These are phyloP conservation scores for Globisporangium yorkense DNA, from an alignment of 352 stramenopile genomes.

Conservation along the genomic window DNA sequence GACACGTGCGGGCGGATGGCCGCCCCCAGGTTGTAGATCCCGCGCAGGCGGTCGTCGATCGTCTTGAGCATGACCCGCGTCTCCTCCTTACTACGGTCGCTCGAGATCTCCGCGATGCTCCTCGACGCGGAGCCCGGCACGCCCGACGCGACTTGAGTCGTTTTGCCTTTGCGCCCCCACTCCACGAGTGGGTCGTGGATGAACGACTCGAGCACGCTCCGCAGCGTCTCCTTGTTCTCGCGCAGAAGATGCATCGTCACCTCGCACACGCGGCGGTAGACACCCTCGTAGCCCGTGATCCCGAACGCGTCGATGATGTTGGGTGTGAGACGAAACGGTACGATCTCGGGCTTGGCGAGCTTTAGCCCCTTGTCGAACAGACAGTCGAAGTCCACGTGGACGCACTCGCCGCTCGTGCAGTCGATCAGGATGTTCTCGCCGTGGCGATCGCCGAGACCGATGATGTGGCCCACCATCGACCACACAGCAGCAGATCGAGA, in stretches of 20 bases:
- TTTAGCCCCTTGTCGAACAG: constrained; percentile 99
- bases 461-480: constrained; percentile 97
- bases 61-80: constrained; percentile 83
- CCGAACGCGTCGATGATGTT: constrained; percentile 99
- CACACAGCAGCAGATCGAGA: constrained; percentile 91
- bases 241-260: constrained; percentile 91
- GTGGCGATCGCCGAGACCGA: constrained; percentile 93
- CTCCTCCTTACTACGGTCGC: constrained; percentile 81
- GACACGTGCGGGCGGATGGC: constrained; percentile 69
- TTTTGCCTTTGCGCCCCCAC: constrained; percentile 80
- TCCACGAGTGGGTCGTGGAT: constrained; percentile 96
- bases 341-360: constrained; percentile 95
- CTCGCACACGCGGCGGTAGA: constrained; percentile 92
- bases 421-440: constrained; percentile 99
- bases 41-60: constrained; percentile 89
- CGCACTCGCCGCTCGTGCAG: constrained; percentile 94
- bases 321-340: constrained; percentile 99
- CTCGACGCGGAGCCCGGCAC: constrained; percentile 7
- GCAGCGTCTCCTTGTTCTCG: constrained; percentile 95
- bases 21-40: constrained; percentile 90
- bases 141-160: constrained; percentile 25
- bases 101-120: constrained; percentile 44
- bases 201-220: constrained; percentile 99
- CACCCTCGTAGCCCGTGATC: constrained; percentile 93
- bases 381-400: constrained; percentile 99